Evolutionary conservation across 1,284 basidiomycete species (phyloP).

Genomic region (Grifola frondosa): DNA sequence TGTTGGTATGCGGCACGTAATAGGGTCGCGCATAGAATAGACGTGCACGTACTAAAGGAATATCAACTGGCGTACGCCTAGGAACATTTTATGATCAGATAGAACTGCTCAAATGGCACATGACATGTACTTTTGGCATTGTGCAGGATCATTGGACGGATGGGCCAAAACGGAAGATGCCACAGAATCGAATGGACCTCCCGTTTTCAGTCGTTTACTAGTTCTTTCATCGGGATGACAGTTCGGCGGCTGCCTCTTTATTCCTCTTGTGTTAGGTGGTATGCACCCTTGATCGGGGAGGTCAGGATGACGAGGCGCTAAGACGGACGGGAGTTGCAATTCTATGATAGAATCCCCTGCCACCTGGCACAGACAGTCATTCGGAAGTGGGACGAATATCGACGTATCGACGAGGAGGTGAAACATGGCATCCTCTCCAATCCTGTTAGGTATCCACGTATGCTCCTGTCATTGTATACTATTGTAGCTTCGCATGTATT

Average conservation of each 20-base stretch:
- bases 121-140: constrained; percentile 1
- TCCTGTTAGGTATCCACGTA: constrained; percentile 39
- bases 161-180: too few relatives aligned
- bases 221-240: constrained; percentile 15
- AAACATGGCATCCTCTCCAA: constrained; percentile 70
- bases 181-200: too few relatives aligned
- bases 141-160: neutral
- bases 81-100: neutral
- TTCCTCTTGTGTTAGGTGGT: neutral
- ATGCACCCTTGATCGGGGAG: neutral
- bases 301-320: neutral
- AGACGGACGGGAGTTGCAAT: constrained; percentile 31
- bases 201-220: constrained; percentile 11
- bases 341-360: constrained; percentile 68
- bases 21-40: constrained; percentile 71
- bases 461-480: too few relatives aligned
- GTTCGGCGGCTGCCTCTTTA: constrained; percentile 14
- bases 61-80: constrained; percentile 51
- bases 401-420: constrained; percentile 74
- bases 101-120: neutral
- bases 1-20: constrained; percentile 43
- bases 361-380: constrained; percentile 80
- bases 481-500: neutral
- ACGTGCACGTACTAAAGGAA: constrained; percentile 54
- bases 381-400: constrained; percentile 71